phyloP scores from a whole-genome alignment of 2,329 filamentous ascomycete genomes.

The Xylariomycetidae sp. region DNA sequence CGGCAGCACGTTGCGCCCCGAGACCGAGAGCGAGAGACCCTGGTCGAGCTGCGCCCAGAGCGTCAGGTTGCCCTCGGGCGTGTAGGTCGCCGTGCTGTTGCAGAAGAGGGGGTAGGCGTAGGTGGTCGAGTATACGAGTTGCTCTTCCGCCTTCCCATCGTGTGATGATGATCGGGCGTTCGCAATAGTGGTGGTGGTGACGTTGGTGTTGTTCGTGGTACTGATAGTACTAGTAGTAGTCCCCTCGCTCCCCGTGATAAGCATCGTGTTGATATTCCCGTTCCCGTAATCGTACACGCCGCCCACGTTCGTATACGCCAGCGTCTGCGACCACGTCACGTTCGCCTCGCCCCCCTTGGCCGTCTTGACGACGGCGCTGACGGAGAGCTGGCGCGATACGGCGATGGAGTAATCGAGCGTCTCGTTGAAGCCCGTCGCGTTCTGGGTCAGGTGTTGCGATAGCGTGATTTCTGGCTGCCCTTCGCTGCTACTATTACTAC shows the following conservation, averaged over 20 bases:
- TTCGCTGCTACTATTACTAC: no score
- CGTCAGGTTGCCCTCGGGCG: conserved; percentile 40
- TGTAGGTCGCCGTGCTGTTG: conserved; percentile 43
- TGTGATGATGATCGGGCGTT: no score
- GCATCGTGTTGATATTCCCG: conserved; percentile 26
- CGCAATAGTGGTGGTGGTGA: no score
- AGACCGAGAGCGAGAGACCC: conserved; percentile 32
- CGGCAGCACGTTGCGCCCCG: conserved; percentile 44
- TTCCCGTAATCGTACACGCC: conserved; percentile 23
- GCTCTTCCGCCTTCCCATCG: no score
- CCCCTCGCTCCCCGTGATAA: conserved; percentile 43
- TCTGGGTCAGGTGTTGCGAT: conserved; percentile 41
- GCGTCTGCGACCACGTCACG: conserved; percentile 52
- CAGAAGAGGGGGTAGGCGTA: conserved; percentile 60
- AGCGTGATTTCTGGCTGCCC: conserved; percentile 43
- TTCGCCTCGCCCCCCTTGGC: conserved; percentile 36
- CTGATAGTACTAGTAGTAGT: no score
- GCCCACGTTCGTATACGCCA: conserved; percentile 53
- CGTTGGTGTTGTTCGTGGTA: conserved; percentile 33
- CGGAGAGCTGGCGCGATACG: conserved; percentile 50
- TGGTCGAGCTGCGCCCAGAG: conserved; percentile 39
- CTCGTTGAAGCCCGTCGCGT: conserved; percentile 50
- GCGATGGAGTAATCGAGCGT: conserved; percentile 55
- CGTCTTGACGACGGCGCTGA: conserved; percentile 48
- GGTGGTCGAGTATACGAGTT: conserved; percentile 31